Base-by-base conservation (phyloP, 2,329 filamentous ascomycete species). In the Neoscytalidium dimidiatum region DNA sequence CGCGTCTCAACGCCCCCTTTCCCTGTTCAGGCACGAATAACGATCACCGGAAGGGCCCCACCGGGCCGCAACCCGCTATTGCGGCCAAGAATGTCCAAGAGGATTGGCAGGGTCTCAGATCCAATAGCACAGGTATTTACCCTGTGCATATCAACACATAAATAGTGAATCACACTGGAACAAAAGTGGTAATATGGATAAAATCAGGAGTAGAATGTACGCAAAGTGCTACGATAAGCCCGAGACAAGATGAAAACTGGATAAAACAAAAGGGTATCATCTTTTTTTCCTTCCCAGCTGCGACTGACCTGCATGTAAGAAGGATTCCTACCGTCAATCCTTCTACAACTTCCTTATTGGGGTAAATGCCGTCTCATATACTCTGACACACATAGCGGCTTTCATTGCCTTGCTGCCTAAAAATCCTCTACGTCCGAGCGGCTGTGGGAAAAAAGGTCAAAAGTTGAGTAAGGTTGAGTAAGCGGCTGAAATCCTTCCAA, bases 211-310 rank as follows among this genome's bases (percentile, higher is more conserved):
- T 9, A 35, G 33, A 35, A 41, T 41, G 38, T 17, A 9, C 13
- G 14, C 9, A 41, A 19, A 19, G 35, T 43, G 44, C 53, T 29
- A 58, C 35, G 28, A 58, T 31, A 58, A 58, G 35, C 53, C 23
- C n/a, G n/a, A n/a, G n/a, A n/a, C n/a, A n/a, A n/a, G n/a, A n/a
- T n/a, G n/a, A n/a, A n/a, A n/a, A n/a, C n/a, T n/a, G n/a, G n/a
- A n/a, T 19, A 29, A 41, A 43, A 56, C 13, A 29, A n/a, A 26
- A 44, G 53, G 35, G 35, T 58, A 58, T 58, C 53, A 58, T 58
- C n/a, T 13, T 52, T 52, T 52, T 51, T 51, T 52, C 31, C 35
- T n/a, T n/a, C n/a, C n/a, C n/a, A n/a, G n/a, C n/a, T n/a, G n/a
- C n/a, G 44, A 26, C 35, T 43, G 35, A 29, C 35, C 14, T 41